Percentiles rank a stretch among this genome's conserved stretches.
phyloP scores from a whole-genome alignment of 2,329 filamentous ascomycete species.

The Talaromyces sp. region DNA sequence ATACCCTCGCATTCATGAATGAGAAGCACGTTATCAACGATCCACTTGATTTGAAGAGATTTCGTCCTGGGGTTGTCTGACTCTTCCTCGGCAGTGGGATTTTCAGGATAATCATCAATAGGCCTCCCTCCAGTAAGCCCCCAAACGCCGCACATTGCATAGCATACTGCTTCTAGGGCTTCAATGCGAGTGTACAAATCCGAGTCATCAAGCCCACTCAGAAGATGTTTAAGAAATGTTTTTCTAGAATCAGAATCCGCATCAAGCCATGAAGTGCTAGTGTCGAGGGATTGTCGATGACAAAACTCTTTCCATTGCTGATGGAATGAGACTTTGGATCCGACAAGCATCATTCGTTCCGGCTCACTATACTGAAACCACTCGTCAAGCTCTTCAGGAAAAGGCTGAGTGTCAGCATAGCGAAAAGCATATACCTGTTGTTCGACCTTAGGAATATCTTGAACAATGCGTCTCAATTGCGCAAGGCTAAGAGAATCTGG shows the following conservation, averaged over 20 bases:
- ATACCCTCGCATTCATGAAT: constrained; percentile 37
- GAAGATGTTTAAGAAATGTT: constrained; percentile 38
- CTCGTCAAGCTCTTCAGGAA: constrained; percentile 89
- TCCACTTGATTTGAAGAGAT: constrained; percentile 47
- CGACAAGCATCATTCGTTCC: constrained; percentile 74
- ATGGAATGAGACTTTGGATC: constrained; percentile 73
- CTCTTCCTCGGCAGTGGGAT: constrained; percentile 36
- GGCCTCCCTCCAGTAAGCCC: constrained; percentile 58
- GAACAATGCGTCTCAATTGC: constrained; percentile 69
- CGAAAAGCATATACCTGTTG: constrained; percentile 79
- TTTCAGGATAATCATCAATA: constrained; percentile 29
- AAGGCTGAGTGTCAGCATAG: constrained; percentile 68
- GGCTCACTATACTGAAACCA: constrained; percentile 93
- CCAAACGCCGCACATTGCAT: constrained; percentile 67
- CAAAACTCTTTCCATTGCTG: constrained; percentile 65
- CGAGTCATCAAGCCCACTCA: constrained; percentile 36
- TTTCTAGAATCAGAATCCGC: constrained; percentile 52
- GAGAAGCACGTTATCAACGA: constrained; percentile 40
- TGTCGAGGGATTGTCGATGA: constrained; percentile 30
- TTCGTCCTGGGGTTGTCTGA: constrained; percentile 46
- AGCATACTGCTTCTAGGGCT: constrained; percentile 46
- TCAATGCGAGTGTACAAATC: constrained; percentile 44
- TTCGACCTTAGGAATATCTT: constrained; percentile 68
- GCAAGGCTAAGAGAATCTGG: constrained; percentile 70
- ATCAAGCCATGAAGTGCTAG: constrained; percentile 61